Percentiles rank a stretch among this genome's conserved stretches.
Conservation (phyloP, 148 eudicot species). For the Pharnaceum exiguum region DNA sequence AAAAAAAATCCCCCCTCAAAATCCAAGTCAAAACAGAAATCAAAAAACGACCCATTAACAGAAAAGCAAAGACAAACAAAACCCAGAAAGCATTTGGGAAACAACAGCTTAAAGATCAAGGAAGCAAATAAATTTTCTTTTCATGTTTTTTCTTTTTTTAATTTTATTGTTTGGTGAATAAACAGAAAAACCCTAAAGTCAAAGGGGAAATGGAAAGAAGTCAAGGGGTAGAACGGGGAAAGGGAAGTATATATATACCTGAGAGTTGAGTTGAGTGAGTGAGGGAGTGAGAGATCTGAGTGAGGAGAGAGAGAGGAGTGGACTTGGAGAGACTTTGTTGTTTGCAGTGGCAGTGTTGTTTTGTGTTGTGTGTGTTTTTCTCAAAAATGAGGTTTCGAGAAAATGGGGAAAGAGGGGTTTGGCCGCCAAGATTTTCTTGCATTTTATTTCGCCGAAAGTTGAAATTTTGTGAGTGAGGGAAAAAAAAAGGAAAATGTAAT, state of each 20-base stretch:
- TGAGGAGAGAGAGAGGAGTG: background rate
- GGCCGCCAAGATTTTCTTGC: constrained; percentile 13
- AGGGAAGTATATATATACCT: background rate
- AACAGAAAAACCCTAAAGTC: too few species aligned
- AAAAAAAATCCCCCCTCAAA: background rate
- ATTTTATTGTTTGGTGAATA: too few species aligned
- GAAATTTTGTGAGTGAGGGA: background rate
- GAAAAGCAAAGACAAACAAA: background rate
- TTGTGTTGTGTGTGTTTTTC: too few species aligned
- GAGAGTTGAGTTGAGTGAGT: background rate
- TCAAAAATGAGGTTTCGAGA: constrained; percentile 27
- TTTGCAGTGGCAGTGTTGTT: too few species aligned
- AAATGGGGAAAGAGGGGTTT: background rate
- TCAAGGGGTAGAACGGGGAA: background rate
- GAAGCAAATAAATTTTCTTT: too few species aligned
- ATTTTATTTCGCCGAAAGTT: constrained; percentile 6
- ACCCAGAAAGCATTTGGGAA: constrained; percentile 4
- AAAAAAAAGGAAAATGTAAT: too few species aligned
- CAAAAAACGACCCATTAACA: background rate
- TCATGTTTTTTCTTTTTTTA: too few species aligned
- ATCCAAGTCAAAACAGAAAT: background rate
- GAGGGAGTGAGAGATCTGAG: background rate
- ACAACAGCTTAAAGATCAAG: background rate
- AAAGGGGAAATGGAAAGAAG: too few species aligned
- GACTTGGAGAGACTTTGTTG: too few species aligned